A percentile compares a stretch with the other conserved stretches of the same genome.
Conservation (phyloP, 2,329 filamentous ascomycete species). For the Colletotrichum gigasporum region DNA sequence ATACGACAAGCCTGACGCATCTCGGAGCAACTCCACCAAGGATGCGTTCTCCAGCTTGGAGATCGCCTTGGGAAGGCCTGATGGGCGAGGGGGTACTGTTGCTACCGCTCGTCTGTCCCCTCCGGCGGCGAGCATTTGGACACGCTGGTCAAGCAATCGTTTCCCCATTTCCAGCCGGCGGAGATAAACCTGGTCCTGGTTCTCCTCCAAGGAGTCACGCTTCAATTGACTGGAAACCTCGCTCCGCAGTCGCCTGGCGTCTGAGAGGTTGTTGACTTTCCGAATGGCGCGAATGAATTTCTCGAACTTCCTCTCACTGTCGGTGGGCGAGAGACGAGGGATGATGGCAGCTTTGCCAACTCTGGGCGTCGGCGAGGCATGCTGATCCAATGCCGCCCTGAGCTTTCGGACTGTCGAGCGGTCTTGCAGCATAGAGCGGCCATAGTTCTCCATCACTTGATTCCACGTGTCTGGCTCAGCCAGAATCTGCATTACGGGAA, state of each 20-base stretch:
- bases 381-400: constrained; percentile 90
- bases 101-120: constrained; percentile 57
- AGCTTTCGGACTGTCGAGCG: constrained; percentile 93
- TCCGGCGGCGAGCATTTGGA: constrained; percentile 80
- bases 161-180: constrained; percentile 93
- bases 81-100: constrained; percentile 26
- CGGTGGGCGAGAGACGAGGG: constrained; percentile 81
- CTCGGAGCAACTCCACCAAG: constrained; percentile 86
- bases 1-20: constrained; percentile 90
- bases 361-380: constrained; percentile 83
- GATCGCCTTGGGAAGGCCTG: constrained; percentile 33
- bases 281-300: constrained; percentile 91
- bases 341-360: constrained; percentile 73
- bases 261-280: constrained; percentile 89
- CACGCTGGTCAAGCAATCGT: constrained; percentile 87
- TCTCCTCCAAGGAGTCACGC: constrained; percentile 80
- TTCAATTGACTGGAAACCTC: constrained; percentile 93
- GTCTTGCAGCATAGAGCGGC: constrained; percentile 89
- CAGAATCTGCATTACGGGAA: constrained; percentile 81
- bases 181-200: constrained; percentile 86
- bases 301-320: constrained; percentile 93
- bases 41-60: constrained; percentile 79
- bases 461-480: constrained; percentile 98
- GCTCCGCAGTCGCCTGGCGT: constrained; percentile 90
- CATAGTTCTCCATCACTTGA: constrained; percentile 90